Evolutionary conservation across 305 asterid genomes (phyloP).

Genomic region (Fraxinus latifolia): DNA sequence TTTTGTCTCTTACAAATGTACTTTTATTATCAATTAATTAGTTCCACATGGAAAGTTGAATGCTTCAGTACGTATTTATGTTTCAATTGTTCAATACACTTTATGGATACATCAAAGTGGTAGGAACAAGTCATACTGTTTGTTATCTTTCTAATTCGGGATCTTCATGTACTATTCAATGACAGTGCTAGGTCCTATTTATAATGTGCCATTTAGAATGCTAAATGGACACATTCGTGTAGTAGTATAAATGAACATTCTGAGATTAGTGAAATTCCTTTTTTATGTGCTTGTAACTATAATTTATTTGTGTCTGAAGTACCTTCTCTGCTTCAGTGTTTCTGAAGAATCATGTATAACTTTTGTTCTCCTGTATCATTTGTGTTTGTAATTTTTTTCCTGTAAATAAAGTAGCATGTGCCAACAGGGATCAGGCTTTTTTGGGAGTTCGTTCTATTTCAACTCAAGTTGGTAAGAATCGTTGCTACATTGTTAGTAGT

Average conservation of each 20-base stretch:
- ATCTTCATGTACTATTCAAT: not conserved
- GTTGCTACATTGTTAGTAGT: not conserved
- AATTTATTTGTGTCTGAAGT: not conserved
- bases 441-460: conserved; percentile 73
- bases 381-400: not conserved
- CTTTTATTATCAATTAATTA: not conserved
- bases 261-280: not conserved
- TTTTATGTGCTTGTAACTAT: not conserved
- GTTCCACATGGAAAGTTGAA: not conserved
- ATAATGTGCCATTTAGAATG: not conserved
- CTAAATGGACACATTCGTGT: not conserved
- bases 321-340: not conserved
- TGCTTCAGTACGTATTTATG: not conserved
- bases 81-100: not conserved
- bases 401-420: conserved; percentile 23
- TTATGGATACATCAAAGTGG: not conserved
- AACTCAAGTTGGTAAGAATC: conserved; percentile 68
- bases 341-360: not conserved
- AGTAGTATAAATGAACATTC: not conserved
- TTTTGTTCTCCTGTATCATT: not conserved
- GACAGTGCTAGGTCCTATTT: not conserved
- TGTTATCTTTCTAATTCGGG: not conserved
- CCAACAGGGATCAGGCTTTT: conserved; percentile 58
- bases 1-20: not conserved
- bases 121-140: not conserved